Conservation (phyloP, 2,329 filamentous ascomycete genomes). For the Colletotrichum higginsianum region DNA sequence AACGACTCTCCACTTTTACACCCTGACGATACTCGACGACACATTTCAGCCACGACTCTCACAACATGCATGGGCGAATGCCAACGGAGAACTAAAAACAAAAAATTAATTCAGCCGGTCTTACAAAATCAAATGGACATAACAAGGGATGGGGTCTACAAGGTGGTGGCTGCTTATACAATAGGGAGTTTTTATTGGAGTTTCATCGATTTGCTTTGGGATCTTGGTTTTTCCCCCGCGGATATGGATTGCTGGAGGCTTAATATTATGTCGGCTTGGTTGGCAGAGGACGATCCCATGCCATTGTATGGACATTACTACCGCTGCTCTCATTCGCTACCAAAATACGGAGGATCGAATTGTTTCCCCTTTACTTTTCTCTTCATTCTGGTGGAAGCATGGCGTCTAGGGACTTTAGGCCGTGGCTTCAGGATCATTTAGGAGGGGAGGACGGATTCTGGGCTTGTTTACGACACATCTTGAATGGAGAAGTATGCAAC, state of each 20-base stretch:
- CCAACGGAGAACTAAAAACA: constrained; percentile 40
- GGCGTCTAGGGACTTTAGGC: neutral
- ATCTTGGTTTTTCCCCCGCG: neutral
- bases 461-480: neutral
- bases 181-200: constrained; percentile 37
- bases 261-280: constrained; percentile 24
- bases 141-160: constrained; percentile 34
- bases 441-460: neutral
- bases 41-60: constrained; percentile 38
- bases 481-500: neutral
- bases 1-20: constrained; percentile 32
- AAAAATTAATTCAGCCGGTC: constrained; percentile 27
- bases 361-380: neutral
- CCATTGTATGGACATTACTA: neutral
- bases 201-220: constrained; percentile 1
- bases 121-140: constrained; percentile 38
- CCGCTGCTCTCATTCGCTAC: constrained; percentile 11
- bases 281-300: neutral
- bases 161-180: constrained; percentile 38
- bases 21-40: constrained; percentile 41
- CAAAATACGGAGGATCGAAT: neutral
- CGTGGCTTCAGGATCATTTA: constrained; percentile 2
- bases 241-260: constrained; percentile 16
- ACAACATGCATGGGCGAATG: constrained; percentile 39
- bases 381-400: neutral